Conservation (phyloP, 345 rosid species). For the Linum tenue region DNA sequence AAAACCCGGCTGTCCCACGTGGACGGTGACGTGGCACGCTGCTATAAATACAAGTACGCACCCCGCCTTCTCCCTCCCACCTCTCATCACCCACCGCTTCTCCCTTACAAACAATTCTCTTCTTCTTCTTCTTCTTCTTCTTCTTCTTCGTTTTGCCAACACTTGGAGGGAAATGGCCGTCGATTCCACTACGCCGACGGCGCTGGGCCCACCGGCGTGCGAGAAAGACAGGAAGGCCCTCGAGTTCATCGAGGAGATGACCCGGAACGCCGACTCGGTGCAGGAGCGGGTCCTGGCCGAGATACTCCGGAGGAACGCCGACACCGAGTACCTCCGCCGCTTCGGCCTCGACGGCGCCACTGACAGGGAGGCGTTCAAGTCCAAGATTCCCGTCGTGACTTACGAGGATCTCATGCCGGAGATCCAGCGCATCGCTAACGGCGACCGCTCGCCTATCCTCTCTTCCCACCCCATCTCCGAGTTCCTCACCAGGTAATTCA, state of each 20-base stretch:
- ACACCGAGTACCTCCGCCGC: conserved; percentile 64
- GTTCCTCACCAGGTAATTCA: conserved; percentile 84
- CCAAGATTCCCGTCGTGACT: conserved; percentile 59
- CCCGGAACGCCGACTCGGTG: conserved; percentile 51
- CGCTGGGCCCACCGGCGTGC: conserved; percentile 64
- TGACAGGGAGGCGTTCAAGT: conserved; percentile 59
- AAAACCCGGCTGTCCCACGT: not conserved
- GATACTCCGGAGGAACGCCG: conserved; percentile 51
- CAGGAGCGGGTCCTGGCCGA: conserved; percentile 56
- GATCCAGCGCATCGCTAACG: conserved; percentile 89
- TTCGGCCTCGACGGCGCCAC: conserved; percentile 47
- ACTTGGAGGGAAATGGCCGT: conserved; percentile 40
- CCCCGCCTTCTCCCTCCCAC: not conserved
- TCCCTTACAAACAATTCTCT: not conserved
- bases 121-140: too few species aligned
- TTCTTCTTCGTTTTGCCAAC: not conserved
- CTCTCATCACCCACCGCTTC: not conserved
- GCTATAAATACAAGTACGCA: not conserved
- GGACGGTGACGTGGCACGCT: not conserved
- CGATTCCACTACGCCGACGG: conserved; percentile 50
- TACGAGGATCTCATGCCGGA: conserved; percentile 84
- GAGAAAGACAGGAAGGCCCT: conserved; percentile 75
- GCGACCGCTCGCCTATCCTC: conserved; percentile 77
- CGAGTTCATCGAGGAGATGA: conserved; percentile 66
- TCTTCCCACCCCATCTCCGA: conserved; percentile 86